phyloP scores from a whole-genome alignment of 805 yeast species.

The Candida chilensis region DNA sequence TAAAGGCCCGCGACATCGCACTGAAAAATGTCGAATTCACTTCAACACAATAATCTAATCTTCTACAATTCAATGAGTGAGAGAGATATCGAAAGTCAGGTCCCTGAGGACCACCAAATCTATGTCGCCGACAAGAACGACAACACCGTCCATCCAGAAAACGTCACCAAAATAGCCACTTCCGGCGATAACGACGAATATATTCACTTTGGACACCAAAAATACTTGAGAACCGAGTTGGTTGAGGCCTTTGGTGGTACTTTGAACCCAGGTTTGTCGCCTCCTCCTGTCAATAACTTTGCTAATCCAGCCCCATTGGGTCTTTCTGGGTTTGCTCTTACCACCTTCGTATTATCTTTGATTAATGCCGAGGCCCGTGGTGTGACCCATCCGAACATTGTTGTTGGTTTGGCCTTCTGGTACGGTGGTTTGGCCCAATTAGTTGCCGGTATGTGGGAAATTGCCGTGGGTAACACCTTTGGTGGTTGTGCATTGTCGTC shows the following conservation, averaged over 20 bases:
- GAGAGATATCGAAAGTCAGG: too few relatives aligned
- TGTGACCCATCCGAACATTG: conserved; percentile 39
- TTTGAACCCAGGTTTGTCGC: conserved; percentile 52
- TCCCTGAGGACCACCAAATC: too few relatives aligned
- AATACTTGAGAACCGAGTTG: conserved; percentile 53
- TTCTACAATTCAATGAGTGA: too few relatives aligned
- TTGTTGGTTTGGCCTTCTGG: conserved; percentile 48
- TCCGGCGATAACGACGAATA: conserved; percentile 48
- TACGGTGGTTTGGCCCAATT: conserved; percentile 58
- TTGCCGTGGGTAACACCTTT: conserved; percentile 55
- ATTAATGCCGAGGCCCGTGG: conserved; percentile 47
- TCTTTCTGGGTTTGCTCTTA: conserved; percentile 49
- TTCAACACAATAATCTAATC: too few relatives aligned
- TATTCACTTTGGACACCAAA: conserved; percentile 64
- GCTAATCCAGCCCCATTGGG: conserved; percentile 67
- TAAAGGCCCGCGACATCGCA: too few relatives aligned
- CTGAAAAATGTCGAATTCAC: too few relatives aligned
- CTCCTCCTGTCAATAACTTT: conserved; percentile 39
- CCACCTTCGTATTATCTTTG: conserved; percentile 53
- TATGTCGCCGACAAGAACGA: too few relatives aligned
- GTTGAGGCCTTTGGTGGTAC: conserved; percentile 76
- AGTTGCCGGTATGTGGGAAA: conserved; percentile 60
- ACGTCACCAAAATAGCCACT: conserved; percentile 19
- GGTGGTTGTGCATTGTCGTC: conserved; percentile 58
- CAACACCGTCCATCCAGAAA: too few relatives aligned